Base-by-base conservation (phyloP, 176 grass and related monocot genomes). In the Otatea glauca region DNA sequence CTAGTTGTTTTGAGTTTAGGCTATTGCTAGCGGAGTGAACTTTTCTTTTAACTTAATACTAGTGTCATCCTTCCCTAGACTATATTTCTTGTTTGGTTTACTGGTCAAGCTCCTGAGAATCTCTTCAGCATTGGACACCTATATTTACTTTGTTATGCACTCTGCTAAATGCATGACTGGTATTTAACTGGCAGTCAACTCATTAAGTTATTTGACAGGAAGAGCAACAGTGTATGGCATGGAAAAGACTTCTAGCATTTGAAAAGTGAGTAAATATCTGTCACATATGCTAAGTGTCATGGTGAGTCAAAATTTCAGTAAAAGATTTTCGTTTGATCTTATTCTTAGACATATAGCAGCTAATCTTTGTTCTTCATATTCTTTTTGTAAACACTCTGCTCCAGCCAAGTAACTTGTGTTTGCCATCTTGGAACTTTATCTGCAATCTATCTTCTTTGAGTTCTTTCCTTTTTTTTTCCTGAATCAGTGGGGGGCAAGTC, bases 181-280 rank as follows among this genome's bases (percentile, higher is more conserved):
- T 77, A 82, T 76, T 76, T 65, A 50, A 71, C 65, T 77, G 29
- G 23, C 38, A 82, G 73, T 18, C 82, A 88, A 75, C 74, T 82
- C 35, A 44, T 79, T 82, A 86, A 78, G 38, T 43, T 82, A 68
- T 86, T 88, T 77, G 9, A 79, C 86, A 98, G 96, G 96, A 98
- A 88, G 96, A 95, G 86, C 86, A 88, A 58, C 96, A 98, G 85
- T 98, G 86, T 73, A 90, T 89, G 80, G 89, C 93, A 45, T 95
- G 96, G 93, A 98, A 93, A 93, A 93, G 81, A 82, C 91, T 98
- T 74, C 58, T 98, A 65, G 65, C 88, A 72, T 98, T 98, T 90
- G 93, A 98, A 84, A 95, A 94, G 96, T 98, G 89, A 92, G 89
- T 84, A 78, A 75, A 65, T 58, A 35, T 79, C 68, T 83, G 32